These are phyloP conservation scores for Schizonepeta tenuifolia DNA, from an alignment of 257 asterid genomes.

Conservation along the genomic window DNA sequence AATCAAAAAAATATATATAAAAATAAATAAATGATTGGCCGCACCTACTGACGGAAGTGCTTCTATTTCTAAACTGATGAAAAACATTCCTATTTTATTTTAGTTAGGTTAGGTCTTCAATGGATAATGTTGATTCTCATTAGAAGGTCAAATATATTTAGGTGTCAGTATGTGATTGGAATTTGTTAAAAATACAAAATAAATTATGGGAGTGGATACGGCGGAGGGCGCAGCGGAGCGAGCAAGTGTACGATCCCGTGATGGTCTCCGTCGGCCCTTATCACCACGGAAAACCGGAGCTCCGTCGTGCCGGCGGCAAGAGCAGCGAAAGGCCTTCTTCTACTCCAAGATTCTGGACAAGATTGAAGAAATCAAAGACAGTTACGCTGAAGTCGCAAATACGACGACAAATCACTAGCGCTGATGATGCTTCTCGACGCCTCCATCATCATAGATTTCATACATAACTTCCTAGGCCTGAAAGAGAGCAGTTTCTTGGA, in stretches of 20 bases:
- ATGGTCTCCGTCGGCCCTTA: slow-evolving; percentile 19
- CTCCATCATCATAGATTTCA: neutral
- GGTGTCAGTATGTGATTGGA: neutral
- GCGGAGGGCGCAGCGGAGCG: neutral
- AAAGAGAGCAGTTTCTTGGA: neutral
- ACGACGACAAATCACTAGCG: neutral
- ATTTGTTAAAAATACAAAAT: too few species aligned
- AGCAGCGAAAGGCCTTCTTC: neutral
- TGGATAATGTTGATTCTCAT: neutral
- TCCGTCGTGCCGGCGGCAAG: neutral
- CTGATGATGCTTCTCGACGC: slow-evolving; percentile 25
- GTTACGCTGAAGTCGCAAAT: neutral
- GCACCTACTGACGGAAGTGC: too few species aligned
- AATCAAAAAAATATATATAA: too few species aligned
- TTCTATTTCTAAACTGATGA: too few species aligned
- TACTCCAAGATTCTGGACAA: neutral
- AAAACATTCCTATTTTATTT: too few species aligned
- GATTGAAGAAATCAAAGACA: neutral
- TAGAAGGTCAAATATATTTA: too few species aligned
- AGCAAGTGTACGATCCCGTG: neutral
- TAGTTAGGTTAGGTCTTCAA: too few species aligned
- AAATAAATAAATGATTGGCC: too few species aligned
- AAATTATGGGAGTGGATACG: too few species aligned
- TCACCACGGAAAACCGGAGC: slow-evolving; percentile 11
- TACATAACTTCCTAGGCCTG: neutral